These are phyloP conservation scores for Ilex paraguariensis DNA, from an alignment of 305 asterid species.

Conservation along the genomic window DNA sequence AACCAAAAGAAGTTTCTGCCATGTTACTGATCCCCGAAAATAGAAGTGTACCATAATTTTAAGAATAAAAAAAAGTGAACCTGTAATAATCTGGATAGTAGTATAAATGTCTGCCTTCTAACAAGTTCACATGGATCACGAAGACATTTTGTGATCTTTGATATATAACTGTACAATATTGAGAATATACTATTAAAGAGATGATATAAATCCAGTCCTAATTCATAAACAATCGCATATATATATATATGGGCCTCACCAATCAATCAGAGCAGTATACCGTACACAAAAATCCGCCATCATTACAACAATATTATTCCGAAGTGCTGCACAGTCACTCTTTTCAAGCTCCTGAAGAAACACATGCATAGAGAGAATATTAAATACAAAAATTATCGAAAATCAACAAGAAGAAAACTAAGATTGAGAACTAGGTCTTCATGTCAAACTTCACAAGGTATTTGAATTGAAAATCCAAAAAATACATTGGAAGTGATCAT, in stretches of 20 bases:
- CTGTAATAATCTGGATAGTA: constrained; percentile 88
- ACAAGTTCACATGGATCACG: constrained; percentile 90
- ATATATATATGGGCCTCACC: constrained; percentile 43
- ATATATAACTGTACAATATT: constrained; percentile 56
- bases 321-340: constrained; percentile 79
- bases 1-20: too few species aligned
- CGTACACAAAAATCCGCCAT: constrained; percentile 97
- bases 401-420: neutral
- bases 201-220: neutral
- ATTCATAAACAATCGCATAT: neutral
- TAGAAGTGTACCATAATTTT: constrained; percentile 1
- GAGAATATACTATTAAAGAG: constrained; percentile 3
- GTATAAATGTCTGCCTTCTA: constrained; percentile 84
- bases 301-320: constrained; percentile 78
- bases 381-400: neutral
- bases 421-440: neutral
- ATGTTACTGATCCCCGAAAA: constrained; percentile 11
- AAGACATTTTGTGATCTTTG: constrained; percentile 82
- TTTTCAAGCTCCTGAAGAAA: constrained; percentile 78
- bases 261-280: constrained; percentile 89
- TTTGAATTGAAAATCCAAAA: too few species aligned
- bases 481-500: too few species aligned
- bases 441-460: neutral
- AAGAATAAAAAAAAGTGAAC: constrained; percentile 22
- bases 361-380: constrained; percentile 1